phyloP scores from a whole-genome alignment of 371 early-diverging fungal genomes.

The Mucor mucedo region DNA sequence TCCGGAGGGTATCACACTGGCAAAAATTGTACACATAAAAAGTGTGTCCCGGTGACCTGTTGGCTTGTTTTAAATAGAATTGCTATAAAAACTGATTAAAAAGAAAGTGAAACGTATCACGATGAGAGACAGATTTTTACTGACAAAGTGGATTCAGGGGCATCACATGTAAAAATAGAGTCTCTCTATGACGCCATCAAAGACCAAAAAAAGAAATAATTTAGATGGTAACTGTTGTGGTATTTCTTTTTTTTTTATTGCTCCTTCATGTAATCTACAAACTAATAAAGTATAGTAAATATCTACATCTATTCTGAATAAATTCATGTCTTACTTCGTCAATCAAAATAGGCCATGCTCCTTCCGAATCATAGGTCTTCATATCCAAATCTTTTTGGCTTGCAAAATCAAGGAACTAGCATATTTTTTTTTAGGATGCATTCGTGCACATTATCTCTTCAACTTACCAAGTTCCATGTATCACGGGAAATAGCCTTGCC shows the following conservation, averaged over 20 bases:
- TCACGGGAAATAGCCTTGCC: constrained; percentile 82
- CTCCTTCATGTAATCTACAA: constrained; percentile 25
- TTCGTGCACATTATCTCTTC: neutral
- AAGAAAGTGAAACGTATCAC: too few relatives aligned
- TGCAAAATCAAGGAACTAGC: constrained; percentile 80
- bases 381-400: constrained; percentile 65
- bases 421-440: neutral
- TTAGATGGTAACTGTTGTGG: neutral
- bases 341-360: constrained; percentile 85
- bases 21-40: too few relatives aligned
- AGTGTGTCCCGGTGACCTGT: too few relatives aligned
- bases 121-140: too few relatives aligned
- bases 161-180: too few relatives aligned
- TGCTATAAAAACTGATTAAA: too few relatives aligned
- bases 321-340: constrained; percentile 59
- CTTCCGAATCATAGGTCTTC: constrained; percentile 74
- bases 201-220: neutral
- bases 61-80: too few relatives aligned
- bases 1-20: too few relatives aligned
- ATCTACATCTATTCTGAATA: neutral
- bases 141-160: too few relatives aligned
- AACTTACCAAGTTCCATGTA: constrained; percentile 81
- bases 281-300: neutral
- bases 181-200: neutral
- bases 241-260: neutral